Conservation (phyloP, 805 yeast species). For the Yarrowia bubula region DNA sequence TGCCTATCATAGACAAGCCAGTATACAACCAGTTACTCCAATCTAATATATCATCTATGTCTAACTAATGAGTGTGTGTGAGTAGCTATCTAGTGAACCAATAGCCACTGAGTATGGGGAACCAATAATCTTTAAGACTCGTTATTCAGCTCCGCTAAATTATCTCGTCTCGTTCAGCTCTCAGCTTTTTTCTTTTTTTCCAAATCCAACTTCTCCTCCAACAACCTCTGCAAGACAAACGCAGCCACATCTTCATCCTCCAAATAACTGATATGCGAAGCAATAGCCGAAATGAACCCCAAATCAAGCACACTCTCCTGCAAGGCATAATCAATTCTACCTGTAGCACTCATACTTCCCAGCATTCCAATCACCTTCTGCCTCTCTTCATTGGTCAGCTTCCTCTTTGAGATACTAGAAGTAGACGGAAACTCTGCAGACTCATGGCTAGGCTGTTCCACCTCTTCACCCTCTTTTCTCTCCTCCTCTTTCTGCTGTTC, state of each 20-base stretch:
- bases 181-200: slow-evolving; percentile 1
- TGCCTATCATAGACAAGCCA: too few relatives aligned
- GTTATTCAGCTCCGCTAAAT: too few relatives aligned
- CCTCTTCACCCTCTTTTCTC: background rate
- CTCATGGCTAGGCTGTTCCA: background rate
- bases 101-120: too few relatives aligned
- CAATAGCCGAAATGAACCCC: slow-evolving; percentile 73
- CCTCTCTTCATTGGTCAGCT: slow-evolving; percentile 40
- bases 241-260: slow-evolving; percentile 83
- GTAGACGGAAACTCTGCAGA: slow-evolving; percentile 6
- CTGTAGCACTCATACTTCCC: slow-evolving; percentile 44
- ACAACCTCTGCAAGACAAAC: slow-evolving; percentile 62
- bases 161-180: background rate
- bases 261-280: slow-evolving; percentile 84
- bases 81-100: too few relatives aligned
- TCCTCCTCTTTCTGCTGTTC: slow-evolving; percentile 3
- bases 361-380: slow-evolving; percentile 47
- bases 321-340: slow-evolving; percentile 77
- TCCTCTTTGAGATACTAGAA: slow-evolving; percentile 1
- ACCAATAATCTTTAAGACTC: too few relatives aligned
- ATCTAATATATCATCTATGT: background rate
- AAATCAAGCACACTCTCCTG: slow-evolving; percentile 78
- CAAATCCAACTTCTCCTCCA: slow-evolving; percentile 13
- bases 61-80: background rate
- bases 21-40: too few relatives aligned